Evolutionary conservation across 768 basidiomycete species (phyloP).

Genomic region (Boletellus ananiceps): DNA sequence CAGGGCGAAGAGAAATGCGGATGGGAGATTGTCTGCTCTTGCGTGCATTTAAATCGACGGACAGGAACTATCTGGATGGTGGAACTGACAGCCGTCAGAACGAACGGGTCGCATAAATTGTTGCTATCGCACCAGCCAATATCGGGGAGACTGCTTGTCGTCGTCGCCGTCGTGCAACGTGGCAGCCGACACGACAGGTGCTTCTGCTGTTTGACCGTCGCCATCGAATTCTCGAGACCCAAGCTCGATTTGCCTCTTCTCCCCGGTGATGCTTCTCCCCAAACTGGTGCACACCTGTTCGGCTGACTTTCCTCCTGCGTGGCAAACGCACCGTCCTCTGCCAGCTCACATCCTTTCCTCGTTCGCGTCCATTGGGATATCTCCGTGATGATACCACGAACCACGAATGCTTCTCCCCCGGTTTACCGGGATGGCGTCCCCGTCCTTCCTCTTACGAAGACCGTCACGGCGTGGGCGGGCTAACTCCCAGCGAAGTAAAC

Average conservation of each 20-base stretch:
- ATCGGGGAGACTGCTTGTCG: slow-evolving; percentile 13
- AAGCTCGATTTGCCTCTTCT: slow-evolving; percentile 2
- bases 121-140: no score
- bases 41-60: no score
- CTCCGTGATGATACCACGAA: slow-evolving; percentile 11
- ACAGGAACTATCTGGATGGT: no score
- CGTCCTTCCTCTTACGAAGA: slow-evolving; percentile 27
- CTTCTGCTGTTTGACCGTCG: background rate
- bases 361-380: slow-evolving; percentile 12
- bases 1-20: background rate
- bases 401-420: slow-evolving; percentile 21
- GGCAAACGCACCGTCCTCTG: slow-evolving; percentile 4
- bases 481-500: slow-evolving; percentile 27
- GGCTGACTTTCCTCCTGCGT: background rate
- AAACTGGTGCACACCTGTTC: slow-evolving; percentile 11
- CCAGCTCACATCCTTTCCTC: slow-evolving; percentile 4
- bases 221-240: slow-evolving; percentile 6
- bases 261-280: slow-evolving; percentile 7
- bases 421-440: slow-evolving; percentile 19
- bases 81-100: no score
- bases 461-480: slow-evolving; percentile 16
- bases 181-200: background rate
- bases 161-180: slow-evolving; percentile 7
- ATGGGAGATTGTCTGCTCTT: no score
- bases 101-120: no score